Percentiles rank a stretch among this genome's conserved stretches.
Conservation (phyloP, 2,329 filamentous ascomycete species). For the Trichoderma endophyticum region DNA sequence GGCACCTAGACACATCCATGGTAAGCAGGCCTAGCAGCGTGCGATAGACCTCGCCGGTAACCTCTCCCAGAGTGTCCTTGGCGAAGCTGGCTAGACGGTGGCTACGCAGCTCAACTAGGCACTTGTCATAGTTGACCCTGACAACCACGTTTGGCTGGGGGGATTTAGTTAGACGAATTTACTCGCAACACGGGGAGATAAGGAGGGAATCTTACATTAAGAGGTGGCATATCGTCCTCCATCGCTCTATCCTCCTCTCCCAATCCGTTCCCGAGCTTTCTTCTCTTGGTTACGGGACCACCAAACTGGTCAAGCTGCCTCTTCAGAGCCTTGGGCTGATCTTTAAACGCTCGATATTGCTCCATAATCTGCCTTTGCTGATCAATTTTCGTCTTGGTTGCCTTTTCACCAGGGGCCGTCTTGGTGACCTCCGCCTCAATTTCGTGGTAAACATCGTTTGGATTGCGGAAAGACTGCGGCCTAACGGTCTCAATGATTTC, state of each 20-base stretch:
- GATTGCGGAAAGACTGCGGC: slow-evolving; percentile 55
- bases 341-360: slow-evolving; percentile 51
- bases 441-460: slow-evolving; percentile 57
- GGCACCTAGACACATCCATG: slow-evolving; percentile 64
- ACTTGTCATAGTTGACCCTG: slow-evolving; percentile 81
- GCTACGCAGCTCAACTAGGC: slow-evolving; percentile 77
- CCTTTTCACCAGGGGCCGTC: slow-evolving; percentile 41
- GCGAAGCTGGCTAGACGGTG: slow-evolving; percentile 71
- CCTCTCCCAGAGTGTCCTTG: slow-evolving; percentile 65
- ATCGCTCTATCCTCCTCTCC: slow-evolving; percentile 26
- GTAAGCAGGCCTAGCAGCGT: slow-evolving; percentile 70
- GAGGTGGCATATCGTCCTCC: slow-evolving; percentile 42
- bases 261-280: slow-evolving; percentile 52
- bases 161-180: slow-evolving; percentile 27
- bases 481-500: slow-evolving; percentile 67
- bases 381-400: slow-evolving; percentile 62
- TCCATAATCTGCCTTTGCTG: slow-evolving; percentile 55
- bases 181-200: not conserved
- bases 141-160: slow-evolving; percentile 67
- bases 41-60: slow-evolving; percentile 75
- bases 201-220: slow-evolving; percentile 44
- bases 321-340: slow-evolving; percentile 51
- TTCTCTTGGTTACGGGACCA: slow-evolving; percentile 45
- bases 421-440: slow-evolving; percentile 62
- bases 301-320: slow-evolving; percentile 46